Evolutionary conservation across 2,329 filamentous ascomycete genomes (phyloP).

Genomic region (Aphanocladium album): DNA sequence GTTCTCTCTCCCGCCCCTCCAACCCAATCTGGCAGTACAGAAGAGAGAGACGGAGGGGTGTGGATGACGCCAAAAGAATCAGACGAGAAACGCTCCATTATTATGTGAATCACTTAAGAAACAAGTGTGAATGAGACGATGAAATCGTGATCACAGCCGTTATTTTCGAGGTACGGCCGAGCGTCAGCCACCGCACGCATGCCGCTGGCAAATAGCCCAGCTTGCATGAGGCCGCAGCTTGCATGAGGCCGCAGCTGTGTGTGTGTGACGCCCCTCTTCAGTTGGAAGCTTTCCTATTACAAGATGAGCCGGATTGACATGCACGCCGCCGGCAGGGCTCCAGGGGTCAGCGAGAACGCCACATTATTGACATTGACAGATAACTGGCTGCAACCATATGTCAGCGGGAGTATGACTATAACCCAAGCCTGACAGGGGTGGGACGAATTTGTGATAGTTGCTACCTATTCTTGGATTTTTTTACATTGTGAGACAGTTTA

Average conservation of each 20-base stretch:
- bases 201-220: background rate
- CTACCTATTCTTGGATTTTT: background rate
- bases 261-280: background rate
- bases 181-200: background rate
- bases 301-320: background rate
- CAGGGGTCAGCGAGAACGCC: background rate
- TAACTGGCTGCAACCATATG: background rate
- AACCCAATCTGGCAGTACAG: background rate
- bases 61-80: conserved; percentile 1
- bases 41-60: background rate
- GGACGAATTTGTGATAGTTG: background rate
- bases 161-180: background rate
- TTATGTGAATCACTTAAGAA: background rate
- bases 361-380: background rate
- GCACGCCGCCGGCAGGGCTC: background rate
- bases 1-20: conserved; percentile 4
- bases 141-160: background rate
- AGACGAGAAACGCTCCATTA: conserved; percentile 6
- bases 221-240: background rate
- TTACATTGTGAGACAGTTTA: background rate
- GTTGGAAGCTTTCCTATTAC: background rate
- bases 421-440: background rate
- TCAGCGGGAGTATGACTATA: background rate
- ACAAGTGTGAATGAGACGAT: background rate
- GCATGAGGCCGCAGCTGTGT: background rate